These are phyloP conservation scores for Uromyces viciae-fabae DNA, from an alignment of 1,284 basidiomycete species.

Conservation along the genomic window DNA sequence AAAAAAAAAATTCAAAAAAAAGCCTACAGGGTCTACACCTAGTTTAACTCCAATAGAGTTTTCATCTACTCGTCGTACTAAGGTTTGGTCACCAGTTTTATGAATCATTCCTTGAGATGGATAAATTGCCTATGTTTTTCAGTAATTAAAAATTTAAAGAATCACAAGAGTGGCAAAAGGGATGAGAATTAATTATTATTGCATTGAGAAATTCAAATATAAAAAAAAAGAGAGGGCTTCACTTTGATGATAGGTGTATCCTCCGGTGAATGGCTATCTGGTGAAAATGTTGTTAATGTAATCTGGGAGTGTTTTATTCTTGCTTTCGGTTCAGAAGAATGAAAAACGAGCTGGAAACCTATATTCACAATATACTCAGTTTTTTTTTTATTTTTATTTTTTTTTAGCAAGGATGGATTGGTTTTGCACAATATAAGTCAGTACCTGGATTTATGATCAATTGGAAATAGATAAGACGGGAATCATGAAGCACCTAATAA, in stretches of 20 bases:
- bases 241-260: slow-evolving; percentile 43
- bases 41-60: slow-evolving; percentile 41
- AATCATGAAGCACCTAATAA: slow-evolving; percentile 25
- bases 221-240: neutral
- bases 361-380: neutral
- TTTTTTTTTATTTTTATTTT: neutral
- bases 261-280: neutral
- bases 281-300: slow-evolving; percentile 25
- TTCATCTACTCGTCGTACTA: slow-evolving; percentile 34
- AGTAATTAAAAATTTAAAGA: neutral
- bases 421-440: too few relatives aligned
- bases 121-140: slow-evolving; percentile 39
- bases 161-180: neutral
- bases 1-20: neutral
- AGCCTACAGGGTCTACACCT: slow-evolving; percentile 44
- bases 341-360: slow-evolving; percentile 45
- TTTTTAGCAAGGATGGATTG: too few relatives aligned
- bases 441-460: too few relatives aligned
- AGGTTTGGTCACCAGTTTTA: slow-evolving; percentile 35
- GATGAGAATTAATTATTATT: neutral
- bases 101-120: slow-evolving; percentile 43
- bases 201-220: neutral
- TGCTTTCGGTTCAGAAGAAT: slow-evolving; percentile 43
- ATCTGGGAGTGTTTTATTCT: slow-evolving; percentile 46
- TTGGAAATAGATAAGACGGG: too few relatives aligned